These are phyloP conservation scores for Dipteronia sinensis DNA, from an alignment of 345 rosid genomes.

Conservation along the genomic window DNA sequence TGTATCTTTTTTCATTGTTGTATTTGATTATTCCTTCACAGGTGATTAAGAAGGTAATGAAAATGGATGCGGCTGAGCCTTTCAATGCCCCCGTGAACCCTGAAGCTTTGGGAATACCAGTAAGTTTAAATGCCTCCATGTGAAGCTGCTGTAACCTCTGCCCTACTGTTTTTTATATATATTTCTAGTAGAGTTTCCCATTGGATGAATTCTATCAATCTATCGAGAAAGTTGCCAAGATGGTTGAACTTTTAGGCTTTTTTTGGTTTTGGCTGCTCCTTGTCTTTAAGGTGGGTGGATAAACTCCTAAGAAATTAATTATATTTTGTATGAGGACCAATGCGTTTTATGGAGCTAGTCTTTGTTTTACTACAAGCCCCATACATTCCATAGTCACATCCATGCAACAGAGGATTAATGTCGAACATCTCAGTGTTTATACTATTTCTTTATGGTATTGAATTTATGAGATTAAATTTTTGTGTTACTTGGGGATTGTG, in stretches of 20 bases:
- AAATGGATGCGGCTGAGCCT: conserved; percentile 99
- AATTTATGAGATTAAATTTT: background rate
- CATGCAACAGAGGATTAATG: too few species aligned
- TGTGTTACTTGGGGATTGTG: background rate
- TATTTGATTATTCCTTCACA: conserved; percentile 17
- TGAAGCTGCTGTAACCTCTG: background rate
- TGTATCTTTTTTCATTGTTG: background rate
- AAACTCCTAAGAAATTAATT: background rate
- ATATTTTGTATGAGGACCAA: background rate
- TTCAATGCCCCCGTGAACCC: conserved; percentile 93
- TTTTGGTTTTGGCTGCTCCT: background rate
- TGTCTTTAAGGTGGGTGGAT: background rate
- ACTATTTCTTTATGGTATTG: background rate
- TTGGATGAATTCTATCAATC: background rate
- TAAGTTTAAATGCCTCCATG: conserved; percentile 39
- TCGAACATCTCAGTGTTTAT: background rate
- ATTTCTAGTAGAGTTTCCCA: background rate
- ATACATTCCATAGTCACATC: background rate
- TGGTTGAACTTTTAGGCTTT: background rate
- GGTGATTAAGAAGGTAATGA: conserved; percentile 96
- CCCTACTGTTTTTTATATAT: background rate
- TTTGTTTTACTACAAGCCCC: background rate
- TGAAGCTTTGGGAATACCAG: conserved; percentile 95
- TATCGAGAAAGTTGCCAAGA: background rate
- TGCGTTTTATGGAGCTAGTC: background rate